A percentile compares a stretch with the other conserved stretches of the same genome.
Conservation (phyloP, 345 rosid genomes). For the Populus euphratica region DNA sequence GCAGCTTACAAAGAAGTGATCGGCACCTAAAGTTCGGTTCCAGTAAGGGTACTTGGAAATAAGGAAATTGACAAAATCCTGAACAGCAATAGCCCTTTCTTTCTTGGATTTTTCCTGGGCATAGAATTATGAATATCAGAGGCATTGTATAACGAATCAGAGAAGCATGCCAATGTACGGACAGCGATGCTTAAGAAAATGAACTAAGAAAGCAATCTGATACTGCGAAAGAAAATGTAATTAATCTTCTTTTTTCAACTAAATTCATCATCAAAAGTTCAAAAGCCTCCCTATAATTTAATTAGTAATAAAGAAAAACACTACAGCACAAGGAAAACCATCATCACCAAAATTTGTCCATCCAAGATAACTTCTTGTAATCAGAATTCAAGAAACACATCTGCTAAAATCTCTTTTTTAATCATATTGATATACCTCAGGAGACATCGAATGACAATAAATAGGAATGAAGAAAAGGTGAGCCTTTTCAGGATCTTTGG, state of each 20-base stretch:
- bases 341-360: too few relatives aligned
- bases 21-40: conserved; percentile 26
- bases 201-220: background rate
- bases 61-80: conserved; percentile 2
- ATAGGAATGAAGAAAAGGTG: conserved; percentile 26
- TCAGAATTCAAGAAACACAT: too few relatives aligned
- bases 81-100: background rate
- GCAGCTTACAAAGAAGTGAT: conserved; percentile 27
- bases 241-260: too few relatives aligned
- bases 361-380: too few relatives aligned
- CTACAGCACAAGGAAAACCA: too few relatives aligned
- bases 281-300: background rate
- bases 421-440: background rate
- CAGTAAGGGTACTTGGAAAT: conserved; percentile 20
- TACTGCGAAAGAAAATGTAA: background rate
- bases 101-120: conserved; percentile 2
- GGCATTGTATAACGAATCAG: too few relatives aligned
- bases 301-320: too few relatives aligned
- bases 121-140: background rate
- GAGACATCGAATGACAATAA: background rate
- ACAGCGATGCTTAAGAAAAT: background rate
- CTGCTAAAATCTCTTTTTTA: too few relatives aligned
- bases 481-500: conserved; percentile 11
- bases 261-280: background rate
- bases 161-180: too few relatives aligned